Evolutionary conservation across 345 rosid species (phyloP), one percentile per base, ranked within the genome.

Genomic region (Streptanthus diversifolius): DNA sequence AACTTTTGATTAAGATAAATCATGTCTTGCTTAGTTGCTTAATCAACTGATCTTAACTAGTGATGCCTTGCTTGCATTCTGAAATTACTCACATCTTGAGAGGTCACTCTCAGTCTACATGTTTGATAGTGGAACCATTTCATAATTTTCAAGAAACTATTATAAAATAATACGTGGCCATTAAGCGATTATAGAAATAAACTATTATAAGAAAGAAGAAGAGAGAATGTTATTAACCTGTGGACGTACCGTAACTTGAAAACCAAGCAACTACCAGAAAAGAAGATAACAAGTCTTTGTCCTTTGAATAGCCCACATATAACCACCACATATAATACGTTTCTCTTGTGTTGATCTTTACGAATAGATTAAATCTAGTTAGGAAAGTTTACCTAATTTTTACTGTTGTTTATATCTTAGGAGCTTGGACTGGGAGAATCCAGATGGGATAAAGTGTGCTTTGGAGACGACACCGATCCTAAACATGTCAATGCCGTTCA

Each of bases 391-490:
- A 37, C 10, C n/a, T 32, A 9, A 44, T 5, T 21, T 0, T 3
- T 29, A 29, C 7, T 25, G 25, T 53, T 49, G n/a, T 7, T 52
- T 9, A 0, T 58, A 5, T 36, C 1, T 9, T 64, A 93, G 98
- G 95, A 93, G 98, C 64, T 68, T 81, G 82, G 95, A 91, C 8
- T 89, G 98, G 98, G 66, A 91, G 53, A 91, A 91, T 67, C 95
- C 96, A 11, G 88, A 84, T 24, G 98, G 98, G 10, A 80, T 89
- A n/a, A 93, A 91, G 59, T 93, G 98, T 62, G 97, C 97, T 2
- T 51, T 78, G 29, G 98, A 93, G 60, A 89, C 90, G 0, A 75
- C 75, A 3, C 98, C 97, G 6, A 79, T 89, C 35, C 78, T 83
- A 8, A 85, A 91, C 76, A 72, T 58, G 29, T 81, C 95, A 1